Evolutionary conservation across 805 yeast species (phyloP).

Genomic region (Kuraishia borneana): DNA sequence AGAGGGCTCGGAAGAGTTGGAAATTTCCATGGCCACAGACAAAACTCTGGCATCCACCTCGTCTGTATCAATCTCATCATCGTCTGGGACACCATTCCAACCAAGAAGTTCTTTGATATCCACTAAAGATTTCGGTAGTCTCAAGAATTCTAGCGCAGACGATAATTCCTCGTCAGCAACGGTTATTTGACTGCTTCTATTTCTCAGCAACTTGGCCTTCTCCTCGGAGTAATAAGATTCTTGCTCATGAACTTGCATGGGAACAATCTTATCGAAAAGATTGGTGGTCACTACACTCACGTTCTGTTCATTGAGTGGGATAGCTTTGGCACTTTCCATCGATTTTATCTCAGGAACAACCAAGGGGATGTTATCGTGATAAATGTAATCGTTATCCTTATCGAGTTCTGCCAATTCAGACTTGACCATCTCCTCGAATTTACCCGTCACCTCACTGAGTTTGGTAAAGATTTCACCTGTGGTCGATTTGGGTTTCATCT

Average conservation of each 20-base stretch:
- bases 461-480: conserved; percentile 13
- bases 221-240: conserved; percentile 84
- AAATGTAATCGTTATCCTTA: conserved; percentile 84
- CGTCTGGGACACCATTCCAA: conserved; percentile 1
- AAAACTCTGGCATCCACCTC: conserved; percentile 27
- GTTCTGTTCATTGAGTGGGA: conserved; percentile 36
- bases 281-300: conserved; percentile 38
- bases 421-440: conserved; percentile 9
- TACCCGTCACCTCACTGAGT: conserved; percentile 17
- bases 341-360: conserved; percentile 57
- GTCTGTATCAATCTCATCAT: conserved; percentile 9
- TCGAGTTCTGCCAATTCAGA: conserved; percentile 28
- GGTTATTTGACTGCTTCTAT: conserved; percentile 62
- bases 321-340: conserved; percentile 55
- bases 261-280: conserved; percentile 71
- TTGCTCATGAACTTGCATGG: conserved; percentile 78
- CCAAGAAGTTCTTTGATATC: conserved; percentile 29
- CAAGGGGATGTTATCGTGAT: conserved; percentile 68
- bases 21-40: conserved; percentile 25
- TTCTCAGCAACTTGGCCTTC: conserved; percentile 65
- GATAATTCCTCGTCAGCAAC: conserved; percentile 69
- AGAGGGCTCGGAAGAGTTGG: conserved; percentile 15
- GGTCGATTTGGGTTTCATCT: conserved; percentile 10
- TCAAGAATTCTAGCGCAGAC: conserved; percentile 73
- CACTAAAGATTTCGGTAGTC: conserved; percentile 56